These are phyloP conservation scores for Nicotiana attenuata DNA, from an alignment of 257 asterid species.

Conservation along the genomic window DNA sequence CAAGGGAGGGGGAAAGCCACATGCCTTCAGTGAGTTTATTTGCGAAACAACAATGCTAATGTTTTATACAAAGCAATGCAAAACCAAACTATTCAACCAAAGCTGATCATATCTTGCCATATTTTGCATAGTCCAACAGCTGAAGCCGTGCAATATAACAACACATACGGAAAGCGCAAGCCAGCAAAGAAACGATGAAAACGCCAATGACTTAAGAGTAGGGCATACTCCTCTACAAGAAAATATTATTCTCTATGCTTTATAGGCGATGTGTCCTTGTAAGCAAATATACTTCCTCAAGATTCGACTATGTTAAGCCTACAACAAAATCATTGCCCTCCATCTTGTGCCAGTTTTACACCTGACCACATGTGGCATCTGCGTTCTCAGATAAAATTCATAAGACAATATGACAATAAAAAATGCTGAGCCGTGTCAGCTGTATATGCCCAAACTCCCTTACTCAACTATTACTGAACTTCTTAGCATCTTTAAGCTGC, in stretches of 20 bases:
- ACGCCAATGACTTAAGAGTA: background rate
- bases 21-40: too few relatives aligned
- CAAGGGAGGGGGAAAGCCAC: too few relatives aligned
- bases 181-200: background rate
- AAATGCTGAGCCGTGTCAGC: background rate
- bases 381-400: background rate
- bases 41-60: background rate
- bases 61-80: background rate
- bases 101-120: background rate
- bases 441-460: conserved; percentile 2
- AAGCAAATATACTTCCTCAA: background rate
- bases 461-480: background rate
- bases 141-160: background rate
- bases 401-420: background rate
- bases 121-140: background rate
- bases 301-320: background rate
- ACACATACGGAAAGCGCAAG: background rate
- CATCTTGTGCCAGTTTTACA: background rate
- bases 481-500: conserved; percentile 30
- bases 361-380: background rate
- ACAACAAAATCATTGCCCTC: background rate
- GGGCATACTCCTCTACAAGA: background rate
- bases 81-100: background rate
- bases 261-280: background rate
- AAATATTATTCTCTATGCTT: background rate